Base-by-base conservation (phyloP, 805 yeast species). In the Pichia scutulata region DNA sequence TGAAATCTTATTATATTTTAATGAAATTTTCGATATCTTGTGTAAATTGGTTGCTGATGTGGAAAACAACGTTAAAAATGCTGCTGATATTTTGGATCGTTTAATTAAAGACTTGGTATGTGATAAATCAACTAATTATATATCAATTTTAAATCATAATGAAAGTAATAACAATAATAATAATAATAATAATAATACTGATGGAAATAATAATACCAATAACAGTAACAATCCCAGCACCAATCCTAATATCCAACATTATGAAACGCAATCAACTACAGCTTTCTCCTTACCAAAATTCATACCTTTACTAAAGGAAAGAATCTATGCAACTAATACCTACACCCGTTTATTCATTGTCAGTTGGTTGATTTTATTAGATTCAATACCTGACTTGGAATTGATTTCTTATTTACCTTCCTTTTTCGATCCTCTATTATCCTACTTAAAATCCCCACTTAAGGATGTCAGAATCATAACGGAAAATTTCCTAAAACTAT, bases 81-180 rank as follows among this genome's bases (percentile, higher is more conserved):
- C 97, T 10, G 97, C 98, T 6, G 97, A 90, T 66, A 76, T 93
- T 42, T 76, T 93, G 55, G 97, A 93, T 66, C 67, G 97, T 33
- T 74, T 93, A 52, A 81, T 93, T 58, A 90, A 93, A 64, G 99
- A 93, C 64, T 90, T 93, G 43, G 96, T 92, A 0, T 86, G 95
- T 44, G 98, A 95, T 55, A 88, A 90, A 61, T 95, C 97, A 0
- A 82, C 96, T 1, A 84, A 84, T 18, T 92, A 89, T 66, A 82
- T 89, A 2, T 84, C 92, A 19, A 76, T 86, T 1, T 77, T 89
- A 39, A 52, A 60, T 8, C 74, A 62, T 14, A 30, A 23, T 19
- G 25, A 42, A 26, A 42, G 65, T 10, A 62, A 62, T 39, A 61
- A 71, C 44, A 71, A 72, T 22, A 69, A 76, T 22, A 71, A 81